Evolutionary conservation across 2,329 filamentous ascomycete species (phyloP), one percentile per base, ranked within the genome.

Genomic region (Didymella lethalis): DNA sequence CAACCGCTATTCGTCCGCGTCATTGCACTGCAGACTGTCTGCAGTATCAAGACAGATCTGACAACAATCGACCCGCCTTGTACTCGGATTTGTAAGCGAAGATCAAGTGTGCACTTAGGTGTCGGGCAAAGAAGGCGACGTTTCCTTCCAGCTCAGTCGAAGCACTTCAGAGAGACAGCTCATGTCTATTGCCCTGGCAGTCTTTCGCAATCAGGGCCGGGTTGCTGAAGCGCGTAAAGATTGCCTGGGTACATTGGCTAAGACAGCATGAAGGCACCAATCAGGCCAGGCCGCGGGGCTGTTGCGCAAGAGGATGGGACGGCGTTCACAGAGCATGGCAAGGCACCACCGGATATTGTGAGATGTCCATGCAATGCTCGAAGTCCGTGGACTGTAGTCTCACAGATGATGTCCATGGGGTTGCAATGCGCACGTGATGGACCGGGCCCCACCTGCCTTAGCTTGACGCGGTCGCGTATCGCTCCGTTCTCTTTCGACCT

Each of bases 11-110:
- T 55, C 38, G 53, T 49, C 38, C 53, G 46, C 29, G 7, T 34
- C 12, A 10, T 25, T n/a, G 38, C 38, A 41, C 38, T 20, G 18
- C 5, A 25, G 3, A 14, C 5, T 1, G 14, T 7, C 18, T 25
- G 38, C 46, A 49, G 20, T 20, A 7, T 26, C 25, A n/a, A 8
- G 16, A 23, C 14, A 41, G 32, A 34, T 4, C 16, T 12, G 38
- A 23, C 23, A 3, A 29, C 1, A 3, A 23, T 23, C 23, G 23
- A 23, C 23, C 23, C 23, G n/a, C 23, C 20, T 29, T 36, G 11
- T 20, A 14, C 12, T 7, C 8, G 7, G 23, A 45, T 55, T 49
- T 29, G 18, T 55, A 55, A 55, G 53, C 53, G 16, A 45, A 26
- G 12, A 45, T 4, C 29, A 55, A 40, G 38, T 40, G 38, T 40